Percentiles rank a stretch among this genome's conserved stretches.
Evolutionary conservation across 768 basidiomycete genomes (phyloP).

Genomic region (Phanerochaete carnosa): DNA sequence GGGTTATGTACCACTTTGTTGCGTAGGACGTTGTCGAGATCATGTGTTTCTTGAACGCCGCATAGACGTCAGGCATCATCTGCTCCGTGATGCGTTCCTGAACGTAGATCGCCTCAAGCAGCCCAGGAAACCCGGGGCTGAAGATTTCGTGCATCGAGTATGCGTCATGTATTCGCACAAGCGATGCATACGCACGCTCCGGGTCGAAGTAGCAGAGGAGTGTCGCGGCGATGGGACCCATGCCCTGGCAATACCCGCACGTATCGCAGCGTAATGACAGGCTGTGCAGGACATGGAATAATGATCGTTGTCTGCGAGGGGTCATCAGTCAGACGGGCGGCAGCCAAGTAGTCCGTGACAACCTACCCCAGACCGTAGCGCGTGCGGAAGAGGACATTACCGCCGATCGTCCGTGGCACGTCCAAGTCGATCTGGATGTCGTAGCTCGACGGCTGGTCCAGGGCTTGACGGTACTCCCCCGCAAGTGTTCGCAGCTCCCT

Average conservation of each 20-base stretch:
- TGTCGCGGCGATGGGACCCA: slow-evolving; percentile 96
- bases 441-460: slow-evolving; percentile 77
- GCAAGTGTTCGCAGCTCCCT: slow-evolving; percentile 42
- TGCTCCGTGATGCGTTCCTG: slow-evolving; percentile 87
- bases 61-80: slow-evolving; percentile 88
- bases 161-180: slow-evolving; percentile 85
- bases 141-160: slow-evolving; percentile 90
- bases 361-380: slow-evolving; percentile 93
- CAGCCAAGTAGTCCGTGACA: background rate
- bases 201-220: slow-evolving; percentile 92
- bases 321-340: background rate
- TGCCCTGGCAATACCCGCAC: slow-evolving; percentile 98
- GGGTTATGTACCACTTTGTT: slow-evolving; percentile 99
- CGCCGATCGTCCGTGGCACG: slow-evolving; percentile 93
- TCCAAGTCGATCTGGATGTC: slow-evolving; percentile 98
- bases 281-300: slow-evolving; percentile 92
- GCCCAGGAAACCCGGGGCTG: slow-evolving; percentile 90
- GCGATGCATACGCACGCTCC: slow-evolving; percentile 78
- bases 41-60: slow-evolving; percentile 81
- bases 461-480: slow-evolving; percentile 47
- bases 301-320: slow-evolving; percentile 73
- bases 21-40: slow-evolving; percentile 94
- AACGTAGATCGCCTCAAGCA: slow-evolving; percentile 93
- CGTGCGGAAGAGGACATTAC: slow-evolving; percentile 92
- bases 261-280: slow-evolving; percentile 81